A percentile compares a stretch with the other conserved stretches of the same genome.
Evolutionary conservation across 2,329 filamentous ascomycete genomes (phyloP).

Genomic region (Ophiostoma quercus): DNA sequence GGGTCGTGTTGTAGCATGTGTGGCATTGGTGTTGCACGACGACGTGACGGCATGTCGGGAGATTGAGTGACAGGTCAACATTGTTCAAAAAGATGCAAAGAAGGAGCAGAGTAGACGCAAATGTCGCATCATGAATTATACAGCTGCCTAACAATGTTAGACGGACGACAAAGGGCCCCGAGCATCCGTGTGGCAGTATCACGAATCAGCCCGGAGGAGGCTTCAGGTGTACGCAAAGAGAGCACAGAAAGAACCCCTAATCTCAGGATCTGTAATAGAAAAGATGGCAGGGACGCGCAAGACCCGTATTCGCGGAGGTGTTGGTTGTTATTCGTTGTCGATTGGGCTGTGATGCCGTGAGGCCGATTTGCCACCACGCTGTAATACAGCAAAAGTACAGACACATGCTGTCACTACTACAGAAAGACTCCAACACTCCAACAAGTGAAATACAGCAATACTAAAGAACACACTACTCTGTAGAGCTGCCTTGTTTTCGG

Average conservation of each 20-base stretch:
- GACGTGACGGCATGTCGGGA: background rate
- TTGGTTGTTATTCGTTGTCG: too few relatives aligned
- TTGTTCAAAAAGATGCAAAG: background rate
- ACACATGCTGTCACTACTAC: too few relatives aligned
- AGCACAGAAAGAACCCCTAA: background rate
- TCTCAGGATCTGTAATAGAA: background rate
- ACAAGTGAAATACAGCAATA: too few relatives aligned
- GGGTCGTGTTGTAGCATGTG: background rate
- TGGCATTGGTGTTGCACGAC: background rate
- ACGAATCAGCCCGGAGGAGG: background rate
- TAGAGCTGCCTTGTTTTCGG: conserved; percentile 8
- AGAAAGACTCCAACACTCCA: too few relatives aligned
- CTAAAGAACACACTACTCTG: too few relatives aligned
- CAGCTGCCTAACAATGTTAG: background rate
- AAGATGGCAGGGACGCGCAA: background rate
- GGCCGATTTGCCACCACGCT: background rate
- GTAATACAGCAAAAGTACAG: background rate
- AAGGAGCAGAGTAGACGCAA: background rate
- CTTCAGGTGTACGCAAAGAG: background rate
- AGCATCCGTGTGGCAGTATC: background rate
- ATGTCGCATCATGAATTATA: background rate
- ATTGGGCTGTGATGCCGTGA: background rate
- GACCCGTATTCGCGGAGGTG: conserved; percentile 1
- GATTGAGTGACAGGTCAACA: background rate
- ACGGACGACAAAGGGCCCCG: background rate